Conservation (phyloP, 2,329 filamentous ascomycete species). For the Paracoccidioides lutzii region DNA sequence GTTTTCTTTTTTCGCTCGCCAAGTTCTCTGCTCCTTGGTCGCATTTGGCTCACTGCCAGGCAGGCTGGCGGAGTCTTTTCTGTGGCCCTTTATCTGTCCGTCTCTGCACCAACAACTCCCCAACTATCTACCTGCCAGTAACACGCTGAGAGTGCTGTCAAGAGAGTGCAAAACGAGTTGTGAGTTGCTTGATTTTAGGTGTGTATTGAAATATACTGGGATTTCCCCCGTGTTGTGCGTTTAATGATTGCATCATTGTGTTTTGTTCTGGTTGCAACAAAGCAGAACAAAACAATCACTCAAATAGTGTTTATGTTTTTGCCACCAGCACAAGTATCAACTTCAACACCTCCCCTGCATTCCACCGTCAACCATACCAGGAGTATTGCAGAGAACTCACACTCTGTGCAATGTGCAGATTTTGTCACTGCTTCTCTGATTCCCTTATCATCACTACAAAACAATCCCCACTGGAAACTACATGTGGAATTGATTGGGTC, state of each 20-base stretch:
- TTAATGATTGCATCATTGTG: too few relatives aligned
- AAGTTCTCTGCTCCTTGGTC: neutral
- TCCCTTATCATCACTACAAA: neutral
- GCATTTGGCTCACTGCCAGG: neutral
- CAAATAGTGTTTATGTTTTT: too few relatives aligned
- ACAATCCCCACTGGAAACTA: neutral
- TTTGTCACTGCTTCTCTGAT: neutral
- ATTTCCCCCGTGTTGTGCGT: neutral
- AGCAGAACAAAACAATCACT: too few relatives aligned
- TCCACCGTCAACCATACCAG: too few relatives aligned
- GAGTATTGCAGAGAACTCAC: too few relatives aligned
- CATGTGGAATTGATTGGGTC: neutral
- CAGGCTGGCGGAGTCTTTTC: neutral
- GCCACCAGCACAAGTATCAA: too few relatives aligned
- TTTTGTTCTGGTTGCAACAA: too few relatives aligned
- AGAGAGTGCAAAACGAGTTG: too few relatives aligned
- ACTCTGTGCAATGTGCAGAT: too few relatives aligned
- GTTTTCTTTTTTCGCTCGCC: neutral
- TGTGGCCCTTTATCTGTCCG: too few relatives aligned
- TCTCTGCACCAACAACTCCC: too few relatives aligned
- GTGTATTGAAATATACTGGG: neutral
- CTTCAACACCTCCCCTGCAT: too few relatives aligned
- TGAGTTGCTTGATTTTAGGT: neutral
- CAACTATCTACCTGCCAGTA: neutral
- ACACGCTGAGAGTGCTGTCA: neutral